Evolutionary conservation across 2,329 filamentous ascomycete genomes (phyloP).

Genomic region (Emericellopsis cladophorae): DNA sequence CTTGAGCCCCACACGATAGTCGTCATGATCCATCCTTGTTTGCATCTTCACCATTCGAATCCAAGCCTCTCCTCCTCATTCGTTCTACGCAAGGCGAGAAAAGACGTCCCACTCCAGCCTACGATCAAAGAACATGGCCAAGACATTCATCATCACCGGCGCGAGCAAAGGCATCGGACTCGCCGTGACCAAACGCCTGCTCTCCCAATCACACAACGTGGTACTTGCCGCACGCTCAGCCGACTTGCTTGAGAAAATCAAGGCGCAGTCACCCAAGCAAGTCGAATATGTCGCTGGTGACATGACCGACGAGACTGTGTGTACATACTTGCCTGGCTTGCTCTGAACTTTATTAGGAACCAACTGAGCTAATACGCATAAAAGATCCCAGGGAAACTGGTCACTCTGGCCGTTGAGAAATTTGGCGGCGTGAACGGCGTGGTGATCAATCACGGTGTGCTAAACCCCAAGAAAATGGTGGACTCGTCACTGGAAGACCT

Average conservation of each 20-base stretch:
- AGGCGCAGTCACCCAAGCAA: slow-evolving; percentile 35
- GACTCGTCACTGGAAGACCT: slow-evolving; percentile 61
- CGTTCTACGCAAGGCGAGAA: too few species aligned
- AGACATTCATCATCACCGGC: slow-evolving; percentile 58
- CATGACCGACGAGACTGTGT: slow-evolving; percentile 35
- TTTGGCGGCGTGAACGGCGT: slow-evolving; percentile 71
- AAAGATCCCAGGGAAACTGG: slow-evolving; percentile 46
- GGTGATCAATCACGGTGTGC: slow-evolving; percentile 75
- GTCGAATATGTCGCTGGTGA: slow-evolving; percentile 46
- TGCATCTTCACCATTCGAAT: too few species aligned
- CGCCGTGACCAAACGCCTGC: slow-evolving; percentile 37
- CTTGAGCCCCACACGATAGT: too few species aligned
- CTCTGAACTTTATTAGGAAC: too few species aligned
- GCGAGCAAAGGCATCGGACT: slow-evolving; percentile 52
- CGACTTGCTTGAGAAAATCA: slow-evolving; percentile 34
- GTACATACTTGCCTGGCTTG: too few species aligned
- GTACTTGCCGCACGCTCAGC: slow-evolving; percentile 44
- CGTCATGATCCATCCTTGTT: too few species aligned
- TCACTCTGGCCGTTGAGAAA: slow-evolving; percentile 48
- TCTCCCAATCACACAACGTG: slow-evolving; percentile 42
- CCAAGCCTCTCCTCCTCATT: too few species aligned
- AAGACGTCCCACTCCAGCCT: too few species aligned
- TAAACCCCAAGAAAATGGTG: slow-evolving; percentile 63
- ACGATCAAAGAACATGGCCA: slow-evolving; percentile 16
- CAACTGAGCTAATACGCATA: not conserved